These are phyloP conservation scores for Gossypium rotundifolium DNA, from an alignment of 345 rosid genomes.

Conservation along the genomic window DNA sequence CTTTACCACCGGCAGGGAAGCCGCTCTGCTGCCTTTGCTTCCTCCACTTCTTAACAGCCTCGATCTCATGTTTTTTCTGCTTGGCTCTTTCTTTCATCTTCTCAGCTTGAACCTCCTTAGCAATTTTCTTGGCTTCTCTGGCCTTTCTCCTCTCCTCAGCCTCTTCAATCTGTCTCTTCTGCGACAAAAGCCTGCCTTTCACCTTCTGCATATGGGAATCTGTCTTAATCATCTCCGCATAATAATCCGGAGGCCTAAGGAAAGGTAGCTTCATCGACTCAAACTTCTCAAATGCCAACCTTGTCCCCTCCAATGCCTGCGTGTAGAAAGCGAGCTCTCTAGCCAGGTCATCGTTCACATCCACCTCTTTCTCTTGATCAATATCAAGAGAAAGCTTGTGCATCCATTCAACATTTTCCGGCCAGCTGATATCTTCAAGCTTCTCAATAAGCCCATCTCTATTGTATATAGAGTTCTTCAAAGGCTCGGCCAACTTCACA, in stretches of 20 bases:
- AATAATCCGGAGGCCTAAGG: constrained; percentile 77
- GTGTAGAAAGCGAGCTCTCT: constrained; percentile 77
- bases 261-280: constrained; percentile 57
- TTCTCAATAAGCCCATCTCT: constrained; percentile 69
- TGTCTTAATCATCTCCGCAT: constrained; percentile 79
- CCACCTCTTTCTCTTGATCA: constrained; percentile 64
- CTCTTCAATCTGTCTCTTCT: constrained; percentile 73
- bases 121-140: constrained; percentile 60
- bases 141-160: constrained; percentile 90
- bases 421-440: constrained; percentile 82
- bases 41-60: constrained; percentile 79
- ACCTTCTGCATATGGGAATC: constrained; percentile 85
- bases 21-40: constrained; percentile 90
- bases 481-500: constrained; percentile 52
- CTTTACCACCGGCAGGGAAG: constrained; percentile 43
- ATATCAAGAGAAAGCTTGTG: constrained; percentile 58
- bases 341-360: constrained; percentile 77
- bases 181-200: constrained; percentile 57
- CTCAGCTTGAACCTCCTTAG: constrained; percentile 78
- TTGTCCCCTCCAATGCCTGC: constrained; percentile 78
- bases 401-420: constrained; percentile 58
- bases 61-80: constrained; percentile 69
- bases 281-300: constrained; percentile 54
- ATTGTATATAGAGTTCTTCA: constrained; percentile 48
- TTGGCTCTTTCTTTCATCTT: constrained; percentile 66